Percentiles rank a stretch among this genome's conserved stretches.
phyloP scores from a whole-genome alignment of 140 eudicot species.

The Bidens hawaiensis region DNA sequence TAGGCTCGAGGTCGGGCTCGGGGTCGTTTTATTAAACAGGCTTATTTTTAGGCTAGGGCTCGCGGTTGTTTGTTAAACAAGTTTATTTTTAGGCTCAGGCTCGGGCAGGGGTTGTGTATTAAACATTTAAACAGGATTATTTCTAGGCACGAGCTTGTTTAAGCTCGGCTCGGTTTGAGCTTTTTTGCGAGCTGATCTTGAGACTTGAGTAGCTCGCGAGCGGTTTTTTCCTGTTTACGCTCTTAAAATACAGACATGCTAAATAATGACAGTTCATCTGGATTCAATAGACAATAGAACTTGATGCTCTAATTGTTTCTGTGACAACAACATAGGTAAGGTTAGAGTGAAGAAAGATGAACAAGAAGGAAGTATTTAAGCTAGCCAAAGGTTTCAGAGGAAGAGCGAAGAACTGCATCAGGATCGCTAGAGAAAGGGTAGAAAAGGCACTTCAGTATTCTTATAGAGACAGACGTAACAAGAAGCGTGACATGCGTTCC shows the following conservation, averaged over 20 bases:
- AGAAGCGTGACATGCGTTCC: conserved; percentile 94
- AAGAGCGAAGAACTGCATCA: conserved; percentile 84
- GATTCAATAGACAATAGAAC: neutral
- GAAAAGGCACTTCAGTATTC: conserved; percentile 95
- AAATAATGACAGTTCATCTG: neutral
- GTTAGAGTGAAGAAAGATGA: conserved; percentile 37
- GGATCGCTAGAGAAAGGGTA: conserved; percentile 90
- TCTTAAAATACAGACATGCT: neutral
- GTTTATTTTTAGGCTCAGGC: no score
- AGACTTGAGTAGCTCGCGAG: no score
- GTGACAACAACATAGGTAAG: neutral
- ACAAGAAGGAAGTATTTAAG: conserved; percentile 85
- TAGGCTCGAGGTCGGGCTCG: no score
- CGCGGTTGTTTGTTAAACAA: no score
- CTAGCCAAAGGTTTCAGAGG: conserved; percentile 95
- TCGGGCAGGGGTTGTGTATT: no score
- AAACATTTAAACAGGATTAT: no score
- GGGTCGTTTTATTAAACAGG: no score
- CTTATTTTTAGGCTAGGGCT: no score
- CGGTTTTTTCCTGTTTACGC: no score
- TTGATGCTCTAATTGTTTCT: neutral
- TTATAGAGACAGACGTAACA: conserved; percentile 79
- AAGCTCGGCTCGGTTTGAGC: no score
- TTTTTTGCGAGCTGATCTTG: no score
- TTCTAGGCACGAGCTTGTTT: no score